A percentile compares a stretch with the other conserved stretches of the same genome.
Evolutionary conservation across 768 basidiomycete genomes (phyloP).

Genomic region (Rhodosporidiobolus odoratus): DNA sequence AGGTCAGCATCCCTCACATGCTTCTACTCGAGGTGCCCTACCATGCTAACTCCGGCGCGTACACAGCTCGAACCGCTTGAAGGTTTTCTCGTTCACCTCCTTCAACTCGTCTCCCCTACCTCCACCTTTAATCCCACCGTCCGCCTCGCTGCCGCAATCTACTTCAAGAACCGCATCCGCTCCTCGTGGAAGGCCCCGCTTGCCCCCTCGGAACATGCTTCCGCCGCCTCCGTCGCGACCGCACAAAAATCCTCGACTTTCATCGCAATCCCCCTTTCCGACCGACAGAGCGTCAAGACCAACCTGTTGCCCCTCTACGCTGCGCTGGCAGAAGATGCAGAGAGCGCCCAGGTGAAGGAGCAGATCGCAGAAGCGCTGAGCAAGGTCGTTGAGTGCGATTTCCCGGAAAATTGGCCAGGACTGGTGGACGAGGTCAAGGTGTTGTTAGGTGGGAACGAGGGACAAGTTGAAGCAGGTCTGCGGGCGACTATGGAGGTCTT

Average conservation of each 20-base stretch:
- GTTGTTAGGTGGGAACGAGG: slow-evolving; percentile 60
- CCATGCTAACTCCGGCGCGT: neutral
- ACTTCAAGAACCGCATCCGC: slow-evolving; percentile 82
- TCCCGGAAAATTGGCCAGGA: slow-evolving; percentile 68
- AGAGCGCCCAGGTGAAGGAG: slow-evolving; percentile 60
- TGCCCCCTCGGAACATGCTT: slow-evolving; percentile 13
- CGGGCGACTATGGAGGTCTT: slow-evolving; percentile 71
- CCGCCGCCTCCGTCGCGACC: slow-evolving; percentile 13
- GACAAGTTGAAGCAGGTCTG: slow-evolving; percentile 74
- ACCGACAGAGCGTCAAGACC: slow-evolving; percentile 66
- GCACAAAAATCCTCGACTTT: slow-evolving; percentile 47
- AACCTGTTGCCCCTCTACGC: slow-evolving; percentile 67
- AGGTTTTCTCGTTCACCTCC: slow-evolving; percentile 73
- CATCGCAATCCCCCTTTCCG: slow-evolving; percentile 58
- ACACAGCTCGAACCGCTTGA: slow-evolving; percentile 67
- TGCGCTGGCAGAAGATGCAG: slow-evolving; percentile 59
- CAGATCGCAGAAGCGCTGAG: slow-evolving; percentile 72
- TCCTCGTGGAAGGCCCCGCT: slow-evolving; percentile 54
- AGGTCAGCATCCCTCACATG: slow-evolving; percentile 51
- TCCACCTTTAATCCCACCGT: slow-evolving; percentile 73
- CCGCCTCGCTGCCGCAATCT: slow-evolving; percentile 78
- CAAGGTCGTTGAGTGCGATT: slow-evolving; percentile 67
- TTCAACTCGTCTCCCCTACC: slow-evolving; percentile 73
- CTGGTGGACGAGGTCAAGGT: slow-evolving; percentile 64
- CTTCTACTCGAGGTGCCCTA: neutral